Base-by-base conservation (phyloP, 2,329 filamentous ascomycete genomes). In the Escovopsis sp. region DNA sequence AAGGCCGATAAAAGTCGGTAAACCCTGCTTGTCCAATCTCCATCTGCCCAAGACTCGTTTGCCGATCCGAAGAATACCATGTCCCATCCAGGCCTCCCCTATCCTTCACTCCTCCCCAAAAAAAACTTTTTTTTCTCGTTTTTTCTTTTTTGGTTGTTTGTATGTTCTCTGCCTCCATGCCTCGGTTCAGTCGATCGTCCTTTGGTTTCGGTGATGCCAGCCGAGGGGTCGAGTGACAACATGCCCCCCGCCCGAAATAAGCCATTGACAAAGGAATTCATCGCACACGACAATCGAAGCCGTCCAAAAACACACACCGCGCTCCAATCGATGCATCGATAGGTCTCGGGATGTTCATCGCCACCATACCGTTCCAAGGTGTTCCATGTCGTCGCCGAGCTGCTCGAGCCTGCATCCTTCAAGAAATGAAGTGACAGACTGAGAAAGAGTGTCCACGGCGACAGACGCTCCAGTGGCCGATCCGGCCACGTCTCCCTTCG, bases 121-220 rank as follows among this genome's bases (percentile, higher is more conserved):
- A 37, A n/a, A n/a, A n/a, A n/a, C n/a, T 38, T 31, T 35, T 44
- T 42, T 44, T 49, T 42, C 43, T 45, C 41, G 38, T 38, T 45
- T 48, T 40, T 50, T 51, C 44, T 45, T 45, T 48, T 44, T 45
- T 40, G 31, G 35, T 34, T 19, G 40, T 41, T 45, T 37, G 28
- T 44, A 17, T 34, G 27, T 32, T 35, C 17, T 17, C 11, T 34
- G 34, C 34, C 23, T 35, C 26, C 26, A 17, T 14, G 12, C 29
- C 33, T 32, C 41, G 33, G 17, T 35, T 30, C 34, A 31, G 35
- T 33, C 19, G 31, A 21, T 33, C 19, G 27, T 31, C 18, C 26
- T 14, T 31, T 17, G 10, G 31, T 28, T 16, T n/a, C n/a, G 12
- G 15, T 26, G 29, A 36, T 15, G 21, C 31, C 30, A 18, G 28